phyloP scores from a whole-genome alignment of 2,329 filamentous ascomycete species.

The Acarospora socialis region DNA sequence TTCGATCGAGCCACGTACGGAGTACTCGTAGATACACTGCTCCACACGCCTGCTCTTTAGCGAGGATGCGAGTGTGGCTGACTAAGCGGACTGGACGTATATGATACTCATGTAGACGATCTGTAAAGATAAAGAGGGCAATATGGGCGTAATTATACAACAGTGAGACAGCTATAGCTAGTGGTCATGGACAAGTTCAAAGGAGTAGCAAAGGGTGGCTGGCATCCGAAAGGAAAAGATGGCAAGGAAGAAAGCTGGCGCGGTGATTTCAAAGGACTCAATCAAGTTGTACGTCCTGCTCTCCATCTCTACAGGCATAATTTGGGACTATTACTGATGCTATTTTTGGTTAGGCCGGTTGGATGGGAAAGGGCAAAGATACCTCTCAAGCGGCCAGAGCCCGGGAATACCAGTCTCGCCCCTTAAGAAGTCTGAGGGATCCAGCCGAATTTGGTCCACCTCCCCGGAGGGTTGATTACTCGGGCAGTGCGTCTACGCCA shows the following conservation, averaged over 20 bases:
- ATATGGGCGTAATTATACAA: too few species aligned
- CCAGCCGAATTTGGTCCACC: constrained; percentile 67
- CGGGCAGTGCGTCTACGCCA: constrained; percentile 30
- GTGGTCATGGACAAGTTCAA: constrained; percentile 35
- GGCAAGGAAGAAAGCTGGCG: constrained; percentile 41
- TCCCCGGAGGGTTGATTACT: constrained; percentile 48
- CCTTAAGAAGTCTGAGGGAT: constrained; percentile 58
- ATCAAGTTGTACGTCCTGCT: constrained; percentile 36
- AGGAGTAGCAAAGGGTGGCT: constrained; percentile 36
- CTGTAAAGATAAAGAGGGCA: too few species aligned
- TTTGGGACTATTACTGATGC: constrained; percentile 8
- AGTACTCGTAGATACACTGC: too few species aligned
- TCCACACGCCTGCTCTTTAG: too few species aligned
- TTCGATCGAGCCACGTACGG: too few species aligned
- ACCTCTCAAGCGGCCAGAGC: constrained; percentile 26
- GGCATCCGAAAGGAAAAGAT: constrained; percentile 39
- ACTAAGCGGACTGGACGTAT: too few species aligned
- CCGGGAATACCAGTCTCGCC: constrained; percentile 41
- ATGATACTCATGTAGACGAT: too few species aligned
- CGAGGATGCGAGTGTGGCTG: too few species aligned
- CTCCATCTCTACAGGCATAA: constrained; percentile 1
- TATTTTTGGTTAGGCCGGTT: constrained; percentile 35
- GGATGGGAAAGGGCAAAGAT: constrained; percentile 42
- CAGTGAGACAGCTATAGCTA: too few species aligned
- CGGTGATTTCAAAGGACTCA: constrained; percentile 42